phyloP scores from a whole-genome alignment of 2,329 filamentous ascomycete genomes.

The Botryosphaeria dothidea region DNA sequence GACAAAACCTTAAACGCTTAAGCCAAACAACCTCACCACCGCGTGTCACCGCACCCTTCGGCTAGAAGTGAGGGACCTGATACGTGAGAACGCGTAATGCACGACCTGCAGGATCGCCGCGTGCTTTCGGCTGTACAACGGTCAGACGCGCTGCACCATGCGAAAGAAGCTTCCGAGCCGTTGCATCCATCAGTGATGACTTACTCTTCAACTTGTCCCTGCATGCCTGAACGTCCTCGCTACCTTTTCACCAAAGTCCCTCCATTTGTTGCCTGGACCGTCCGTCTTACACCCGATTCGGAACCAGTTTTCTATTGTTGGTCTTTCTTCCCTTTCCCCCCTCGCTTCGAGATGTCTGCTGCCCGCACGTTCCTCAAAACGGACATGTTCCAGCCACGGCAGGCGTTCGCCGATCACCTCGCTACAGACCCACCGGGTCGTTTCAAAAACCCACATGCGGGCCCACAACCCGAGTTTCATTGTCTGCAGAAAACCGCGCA shows the following conservation, averaged over 20 bases:
- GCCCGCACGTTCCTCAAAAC: not conserved
- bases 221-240: not conserved
- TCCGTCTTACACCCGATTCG: not conserved
- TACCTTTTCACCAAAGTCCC: too few relatives aligned
- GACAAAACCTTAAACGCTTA: not conserved
- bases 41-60: not conserved
- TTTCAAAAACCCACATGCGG: not conserved
- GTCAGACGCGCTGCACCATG: not conserved
- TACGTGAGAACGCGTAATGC: not conserved
- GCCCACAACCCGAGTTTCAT: not conserved
- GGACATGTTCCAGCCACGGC: not conserved
- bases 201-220: not conserved
- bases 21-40: not conserved
- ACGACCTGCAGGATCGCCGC: not conserved
- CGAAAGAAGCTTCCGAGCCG: not conserved
- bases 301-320: not conserved
- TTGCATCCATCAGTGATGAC: not conserved
- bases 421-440: not conserved
- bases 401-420: not conserved
- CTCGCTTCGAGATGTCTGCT: not conserved
- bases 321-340: not conserved
- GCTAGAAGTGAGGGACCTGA: not conserved
- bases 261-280: too few relatives aligned
- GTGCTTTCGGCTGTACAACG: not conserved
- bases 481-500: not conserved